A percentile compares a stretch with the other conserved stretches of the same genome.
These are phyloP conservation scores for Lophiotrema nucula DNA, from an alignment of 495 filamentous ascomycete species.

Conservation along the genomic window DNA sequence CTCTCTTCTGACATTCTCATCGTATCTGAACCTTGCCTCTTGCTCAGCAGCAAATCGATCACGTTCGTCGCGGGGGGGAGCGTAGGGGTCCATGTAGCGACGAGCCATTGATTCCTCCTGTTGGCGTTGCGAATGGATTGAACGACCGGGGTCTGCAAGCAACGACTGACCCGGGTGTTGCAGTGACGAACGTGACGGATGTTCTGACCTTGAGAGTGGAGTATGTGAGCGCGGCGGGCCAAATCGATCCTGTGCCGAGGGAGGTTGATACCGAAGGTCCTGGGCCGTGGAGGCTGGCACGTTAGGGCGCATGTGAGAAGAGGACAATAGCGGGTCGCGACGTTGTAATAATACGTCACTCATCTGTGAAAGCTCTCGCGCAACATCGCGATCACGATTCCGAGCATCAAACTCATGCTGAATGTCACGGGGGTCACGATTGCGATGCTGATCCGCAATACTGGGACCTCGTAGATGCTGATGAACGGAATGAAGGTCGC, in stretches of 20 bases:
- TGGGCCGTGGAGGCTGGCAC: conserved; percentile 1
- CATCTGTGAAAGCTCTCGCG: conserved; percentile 14
- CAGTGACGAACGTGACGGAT: conserved; percentile 9
- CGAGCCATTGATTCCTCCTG: conserved; percentile 7
- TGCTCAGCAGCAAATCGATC: conserved; percentile 32
- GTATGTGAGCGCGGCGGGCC: conserved; percentile 18
- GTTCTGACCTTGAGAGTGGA: conserved; percentile 21
- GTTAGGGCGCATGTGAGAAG: conserved; percentile 4
- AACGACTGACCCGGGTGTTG: conserved; percentile 17
- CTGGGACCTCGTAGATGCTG: conserved; percentile 11
- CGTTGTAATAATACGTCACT: conserved; percentile 10
- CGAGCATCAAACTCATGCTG: conserved; percentile 23
- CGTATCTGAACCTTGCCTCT: not conserved
- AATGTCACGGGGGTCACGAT: conserved; percentile 18
- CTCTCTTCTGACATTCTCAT: conserved; percentile 5
- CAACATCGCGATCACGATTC: conserved; percentile 21
- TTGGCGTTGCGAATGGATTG: conserved; percentile 2
- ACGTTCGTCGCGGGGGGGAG: conserved; percentile 13
- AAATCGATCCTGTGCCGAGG: conserved; percentile 8
- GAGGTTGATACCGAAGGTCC: conserved; percentile 14
- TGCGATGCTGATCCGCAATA: conserved; percentile 13
- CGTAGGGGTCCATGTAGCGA: conserved; percentile 13
- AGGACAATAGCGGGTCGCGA: conserved; percentile 14
- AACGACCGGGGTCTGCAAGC: conserved; percentile 8
- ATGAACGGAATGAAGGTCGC: conserved; percentile 4